A percentile compares a stretch with the other conserved stretches of the same genome.
These are phyloP conservation scores for Larix kaempferi DNA, from an alignment of 75 land plant species.

Conservation along the genomic window DNA sequence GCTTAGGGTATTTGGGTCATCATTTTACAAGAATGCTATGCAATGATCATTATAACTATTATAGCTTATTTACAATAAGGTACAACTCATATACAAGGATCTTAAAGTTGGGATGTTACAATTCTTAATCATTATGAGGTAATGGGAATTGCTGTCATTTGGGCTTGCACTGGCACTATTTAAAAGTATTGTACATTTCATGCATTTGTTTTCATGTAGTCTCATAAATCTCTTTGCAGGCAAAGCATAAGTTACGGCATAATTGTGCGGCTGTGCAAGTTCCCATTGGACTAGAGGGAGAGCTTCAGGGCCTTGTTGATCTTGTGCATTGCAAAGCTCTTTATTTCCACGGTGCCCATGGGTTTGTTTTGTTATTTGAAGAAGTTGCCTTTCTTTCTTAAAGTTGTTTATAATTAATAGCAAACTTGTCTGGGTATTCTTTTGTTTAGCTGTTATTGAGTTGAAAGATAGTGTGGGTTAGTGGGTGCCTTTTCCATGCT, in stretches of 20 bases:
- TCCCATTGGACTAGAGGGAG: constrained; percentile 91
- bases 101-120: too few species aligned
- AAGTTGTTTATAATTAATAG: not conserved
- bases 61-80: too few species aligned
- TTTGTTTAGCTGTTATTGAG: not conserved
- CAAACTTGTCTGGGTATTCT: not conserved
- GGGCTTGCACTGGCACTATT: too few species aligned
- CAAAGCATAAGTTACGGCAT: constrained; percentile 84
- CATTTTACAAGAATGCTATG: too few species aligned
- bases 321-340: constrained; percentile 85
- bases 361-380: constrained; percentile 51
- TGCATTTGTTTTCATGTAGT: not conserved
- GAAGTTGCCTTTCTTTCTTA: not conserved
- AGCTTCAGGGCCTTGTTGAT: constrained; percentile 91
- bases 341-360: constrained; percentile 85
- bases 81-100: too few species aligned
- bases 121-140: too few species aligned
- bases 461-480: not conserved
- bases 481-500: not conserved
- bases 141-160: too few species aligned
- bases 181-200: too few species aligned
- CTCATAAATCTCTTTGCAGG: constrained; percentile 38
- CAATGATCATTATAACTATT: too few species aligned
- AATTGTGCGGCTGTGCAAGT: constrained; percentile 97
- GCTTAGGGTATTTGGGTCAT: too few species aligned